Evolutionary conservation across 225 moss, liverwort and hornwort species (phyloP), one percentile per base, ranked within the genome.

Genomic region (Straminergon stramineum): DNA sequence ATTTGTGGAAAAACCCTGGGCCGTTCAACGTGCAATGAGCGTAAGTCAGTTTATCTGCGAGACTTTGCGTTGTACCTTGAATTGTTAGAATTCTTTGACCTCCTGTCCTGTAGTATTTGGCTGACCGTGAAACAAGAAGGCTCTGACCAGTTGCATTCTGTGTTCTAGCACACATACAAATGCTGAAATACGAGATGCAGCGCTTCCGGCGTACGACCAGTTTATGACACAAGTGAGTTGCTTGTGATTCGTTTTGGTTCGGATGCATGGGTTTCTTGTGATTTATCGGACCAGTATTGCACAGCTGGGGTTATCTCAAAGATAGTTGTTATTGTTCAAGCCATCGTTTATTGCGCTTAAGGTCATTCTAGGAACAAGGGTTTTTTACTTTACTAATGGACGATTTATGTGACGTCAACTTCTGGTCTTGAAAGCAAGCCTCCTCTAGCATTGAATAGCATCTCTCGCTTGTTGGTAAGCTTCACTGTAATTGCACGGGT

Each of bases 111-210:
- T 51, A 85, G 61, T 85, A 69, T 85, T 88, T n/a, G 32, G 9
- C 68, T 82, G 41, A 26, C 56, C 39, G 70, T 76, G 71, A 64
- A 73, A 87, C 65, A 23, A 34, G 69, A 79, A 60, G 86, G 60
- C 82, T 83, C 75, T 91, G 87, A 92, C 88, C 55, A 83, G 67
- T 69, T 89, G 67, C 73, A 58, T 82, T 91, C 55, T 52, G 53
- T 92, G 52, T 79, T 89, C 94, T 93, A 98, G 98, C 90, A 97
- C 95, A 32, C 98, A 98, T 93, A 53, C 86, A 66, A 98, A 98
- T 94, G 96, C 98, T 58, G 91, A 78, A 87, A 93, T 98, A 41
- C 91, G 97, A 89, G 98, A 98, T 93, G 96, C 95, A 81, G 98
- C 94, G 48, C 93, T 98, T 92, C 91, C 92, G 79, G 97, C 98